These are phyloP conservation scores for Cercis canadensis DNA, from an alignment of 306 rosid genomes.

Conservation along the genomic window DNA sequence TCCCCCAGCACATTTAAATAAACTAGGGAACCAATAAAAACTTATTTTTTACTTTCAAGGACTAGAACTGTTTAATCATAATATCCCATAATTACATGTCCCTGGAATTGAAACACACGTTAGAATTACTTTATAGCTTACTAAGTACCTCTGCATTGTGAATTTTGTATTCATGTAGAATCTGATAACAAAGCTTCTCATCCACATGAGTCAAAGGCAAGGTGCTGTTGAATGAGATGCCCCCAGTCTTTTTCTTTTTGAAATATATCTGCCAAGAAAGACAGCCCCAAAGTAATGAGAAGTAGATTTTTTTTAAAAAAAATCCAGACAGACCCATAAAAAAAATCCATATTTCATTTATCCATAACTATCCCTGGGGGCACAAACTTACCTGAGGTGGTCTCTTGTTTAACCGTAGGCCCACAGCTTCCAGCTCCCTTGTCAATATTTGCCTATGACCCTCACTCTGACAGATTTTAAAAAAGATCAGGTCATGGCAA, in stretches of 20 bases:
- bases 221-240: slow-evolving; percentile 97
- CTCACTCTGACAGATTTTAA: slow-evolving; percentile 73
- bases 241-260: slow-evolving; percentile 97
- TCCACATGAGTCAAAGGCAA: slow-evolving; percentile 90
- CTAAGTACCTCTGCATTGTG: slow-evolving; percentile 96
- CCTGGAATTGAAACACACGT: slow-evolving; percentile 26
- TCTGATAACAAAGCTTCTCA: slow-evolving; percentile 98
- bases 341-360: slow-evolving; percentile 15
- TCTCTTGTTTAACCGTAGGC: slow-evolving; percentile 91
- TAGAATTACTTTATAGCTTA: slow-evolving; percentile 15
- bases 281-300: slow-evolving; percentile 32
- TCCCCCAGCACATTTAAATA: background rate
- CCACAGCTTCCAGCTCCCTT: slow-evolving; percentile 97
- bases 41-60: background rate
- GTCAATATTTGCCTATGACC: slow-evolving; percentile 99
- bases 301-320: slow-evolving; percentile 23
- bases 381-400: slow-evolving; percentile 85
- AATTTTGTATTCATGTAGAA: slow-evolving; percentile 98
- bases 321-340: slow-evolving; percentile 9
- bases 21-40: slow-evolving; percentile 6
- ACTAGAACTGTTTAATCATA: background rate
- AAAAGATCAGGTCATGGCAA: slow-evolving; percentile 13
- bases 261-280: slow-evolving; percentile 82
- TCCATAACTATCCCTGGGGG: slow-evolving; percentile 25
- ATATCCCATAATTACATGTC: slow-evolving; percentile 9